Percentiles rank a stretch among this genome's conserved stretches.
Conservation (phyloP, 1,139 yeast species). For the Taphrina flavorubra region DNA sequence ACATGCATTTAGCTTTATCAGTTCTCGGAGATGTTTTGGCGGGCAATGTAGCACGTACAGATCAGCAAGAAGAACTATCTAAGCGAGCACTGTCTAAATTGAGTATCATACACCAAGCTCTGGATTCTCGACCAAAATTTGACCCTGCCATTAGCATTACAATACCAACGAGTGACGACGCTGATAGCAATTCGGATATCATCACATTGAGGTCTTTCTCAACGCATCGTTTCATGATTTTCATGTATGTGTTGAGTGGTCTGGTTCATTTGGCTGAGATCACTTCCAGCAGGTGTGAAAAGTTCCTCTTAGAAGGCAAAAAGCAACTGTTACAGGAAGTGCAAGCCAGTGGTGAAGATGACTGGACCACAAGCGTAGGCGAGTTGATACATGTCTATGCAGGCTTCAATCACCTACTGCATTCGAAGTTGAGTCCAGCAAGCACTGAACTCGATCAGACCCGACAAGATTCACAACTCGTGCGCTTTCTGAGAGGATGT, state of each 20-base stretch:
- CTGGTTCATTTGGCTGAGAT: conserved; percentile 18
- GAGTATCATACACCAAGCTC: conserved; percentile 12
- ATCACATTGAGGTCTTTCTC: not conserved
- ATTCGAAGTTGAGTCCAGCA: not conserved
- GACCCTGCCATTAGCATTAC: not conserved
- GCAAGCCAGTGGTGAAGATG: not conserved
- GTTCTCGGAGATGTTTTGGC: conserved; percentile 16
- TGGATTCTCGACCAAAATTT: conserved; percentile 15
- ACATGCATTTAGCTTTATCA: conserved; percentile 12
- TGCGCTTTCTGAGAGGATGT: conserved; percentile 3
- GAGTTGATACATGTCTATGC: conserved; percentile 8
- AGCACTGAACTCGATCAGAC: not conserved
- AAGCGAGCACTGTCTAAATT: conserved; percentile 5
- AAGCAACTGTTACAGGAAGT: conserved; percentile 15
- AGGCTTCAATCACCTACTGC: conserved; percentile 4
- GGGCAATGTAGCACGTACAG: conserved; percentile 19
- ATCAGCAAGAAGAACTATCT: not conserved
- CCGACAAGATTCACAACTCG: not conserved
- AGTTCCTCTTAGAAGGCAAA: conserved; percentile 18
- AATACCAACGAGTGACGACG: not conserved
- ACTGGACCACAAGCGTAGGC: not conserved
- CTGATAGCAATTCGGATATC: not conserved
- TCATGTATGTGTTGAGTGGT: conserved; percentile 23
- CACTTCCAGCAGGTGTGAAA: conserved; percentile 15
- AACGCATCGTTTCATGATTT: conserved; percentile 13